phyloP scores from a whole-genome alignment of 2,329 filamentous ascomycete species.

The Balansia obtecta region DNA sequence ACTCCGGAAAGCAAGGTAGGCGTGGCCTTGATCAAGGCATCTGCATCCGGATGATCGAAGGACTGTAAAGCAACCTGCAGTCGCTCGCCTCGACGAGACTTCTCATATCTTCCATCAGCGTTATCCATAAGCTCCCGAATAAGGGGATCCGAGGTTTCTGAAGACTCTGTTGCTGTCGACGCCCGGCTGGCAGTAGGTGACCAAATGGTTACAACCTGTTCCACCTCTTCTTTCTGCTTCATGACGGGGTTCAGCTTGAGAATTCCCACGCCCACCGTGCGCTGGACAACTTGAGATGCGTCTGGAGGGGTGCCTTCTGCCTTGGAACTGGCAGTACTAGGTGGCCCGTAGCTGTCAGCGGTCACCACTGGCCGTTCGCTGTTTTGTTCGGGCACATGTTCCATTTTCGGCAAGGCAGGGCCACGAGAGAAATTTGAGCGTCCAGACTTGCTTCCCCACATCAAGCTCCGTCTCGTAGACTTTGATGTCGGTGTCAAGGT shows the following conservation, averaged over 20 bases:
- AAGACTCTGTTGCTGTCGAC: conserved; percentile 43
- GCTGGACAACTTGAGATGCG: conserved; percentile 23
- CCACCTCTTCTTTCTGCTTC: conserved; percentile 57
- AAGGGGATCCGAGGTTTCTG: conserved; percentile 60
- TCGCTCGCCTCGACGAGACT: conserved; percentile 59
- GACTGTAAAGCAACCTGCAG: conserved; percentile 69
- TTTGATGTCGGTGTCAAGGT: conserved; percentile 39
- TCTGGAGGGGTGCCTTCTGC: conserved; percentile 11
- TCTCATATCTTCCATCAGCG: conserved; percentile 60
- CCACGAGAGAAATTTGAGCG: conserved; percentile 42
- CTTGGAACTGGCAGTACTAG: conserved; percentile 44
- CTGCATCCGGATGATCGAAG: conserved; percentile 67
- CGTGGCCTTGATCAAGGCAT: conserved; percentile 69
- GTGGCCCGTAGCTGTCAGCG: conserved; percentile 32
- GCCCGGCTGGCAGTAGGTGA: conserved; percentile 42
- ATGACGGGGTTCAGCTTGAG: conserved; percentile 65
- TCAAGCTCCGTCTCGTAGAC: conserved; percentile 48
- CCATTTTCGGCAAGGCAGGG: conserved; percentile 35
- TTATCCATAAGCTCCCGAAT: conserved; percentile 64
- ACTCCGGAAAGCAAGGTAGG: conserved; percentile 79
- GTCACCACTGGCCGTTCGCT: conserved; percentile 29
- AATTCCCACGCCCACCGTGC: conserved; percentile 65
- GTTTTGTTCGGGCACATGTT: conserved; percentile 41
- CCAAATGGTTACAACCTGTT: conserved; percentile 71
- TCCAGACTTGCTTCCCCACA: conserved; percentile 54